These are phyloP conservation scores for Zygotorulaspora florentina DNA, from an alignment of 805 yeast species.

Conservation along the genomic window DNA sequence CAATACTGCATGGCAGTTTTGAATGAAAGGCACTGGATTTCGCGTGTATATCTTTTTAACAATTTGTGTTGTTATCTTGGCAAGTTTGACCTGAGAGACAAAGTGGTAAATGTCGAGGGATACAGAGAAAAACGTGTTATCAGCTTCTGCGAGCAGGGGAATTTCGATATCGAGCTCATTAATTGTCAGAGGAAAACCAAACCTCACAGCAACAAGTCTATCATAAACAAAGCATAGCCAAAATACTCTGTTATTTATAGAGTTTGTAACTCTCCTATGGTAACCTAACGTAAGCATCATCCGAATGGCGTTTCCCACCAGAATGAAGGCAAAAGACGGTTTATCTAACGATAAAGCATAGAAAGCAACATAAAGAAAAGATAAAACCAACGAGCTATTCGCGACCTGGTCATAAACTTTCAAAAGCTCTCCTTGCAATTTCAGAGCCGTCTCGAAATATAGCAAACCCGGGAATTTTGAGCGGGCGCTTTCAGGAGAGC, in stretches of 20 bases:
- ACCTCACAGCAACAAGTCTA: slow-evolving; percentile 18
- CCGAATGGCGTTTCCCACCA: slow-evolving; percentile 19
- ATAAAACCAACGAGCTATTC: slow-evolving; percentile 13
- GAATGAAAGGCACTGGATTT: slow-evolving; percentile 16
- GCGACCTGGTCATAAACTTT: slow-evolving; percentile 14
- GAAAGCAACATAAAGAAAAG: slow-evolving; percentile 17
- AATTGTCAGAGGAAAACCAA: slow-evolving; percentile 19
- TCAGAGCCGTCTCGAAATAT: slow-evolving; percentile 15
- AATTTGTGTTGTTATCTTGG: slow-evolving; percentile 18
- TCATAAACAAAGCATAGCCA: slow-evolving; percentile 24
- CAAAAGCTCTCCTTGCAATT: slow-evolving; percentile 12
- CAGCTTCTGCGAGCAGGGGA: slow-evolving; percentile 11
- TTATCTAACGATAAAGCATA: slow-evolving; percentile 19
- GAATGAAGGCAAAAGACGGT: slow-evolving; percentile 14
- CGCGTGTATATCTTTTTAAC: slow-evolving; percentile 18
- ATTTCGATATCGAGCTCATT: slow-evolving; percentile 18
- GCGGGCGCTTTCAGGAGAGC: slow-evolving; percentile 4
- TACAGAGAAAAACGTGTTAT: neutral
- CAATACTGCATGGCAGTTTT: slow-evolving; percentile 18
- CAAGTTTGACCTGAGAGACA: slow-evolving; percentile 18
- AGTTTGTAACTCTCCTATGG: slow-evolving; percentile 11
- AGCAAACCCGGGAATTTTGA: slow-evolving; percentile 13
- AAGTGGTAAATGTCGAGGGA: slow-evolving; percentile 17
- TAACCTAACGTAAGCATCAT: slow-evolving; percentile 14
- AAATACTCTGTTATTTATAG: slow-evolving; percentile 15